phyloP scores from a whole-genome alignment of 2,329 filamentous ascomycete genomes.

The Septoria linicola region DNA sequence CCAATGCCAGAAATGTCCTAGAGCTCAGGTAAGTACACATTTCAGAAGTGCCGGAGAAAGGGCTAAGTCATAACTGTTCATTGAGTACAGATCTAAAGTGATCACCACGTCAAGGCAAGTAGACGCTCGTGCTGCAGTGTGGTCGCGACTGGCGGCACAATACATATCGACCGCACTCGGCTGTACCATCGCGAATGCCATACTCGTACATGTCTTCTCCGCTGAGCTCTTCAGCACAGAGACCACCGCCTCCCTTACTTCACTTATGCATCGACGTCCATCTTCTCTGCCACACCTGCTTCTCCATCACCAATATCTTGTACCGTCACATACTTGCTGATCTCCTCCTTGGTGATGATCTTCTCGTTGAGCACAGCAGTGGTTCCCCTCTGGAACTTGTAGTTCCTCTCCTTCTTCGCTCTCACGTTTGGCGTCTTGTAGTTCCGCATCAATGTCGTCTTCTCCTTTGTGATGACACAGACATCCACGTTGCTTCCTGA shows the following conservation, averaged over 20 bases:
- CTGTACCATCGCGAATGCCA: no score
- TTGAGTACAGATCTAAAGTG: constrained; percentile 6
- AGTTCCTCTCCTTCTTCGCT: constrained; percentile 87
- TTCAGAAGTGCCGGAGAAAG: no score
- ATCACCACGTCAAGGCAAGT: neutral
- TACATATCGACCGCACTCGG: neutral
- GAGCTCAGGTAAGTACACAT: no score
- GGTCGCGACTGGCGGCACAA: neutral
- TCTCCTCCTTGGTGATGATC: constrained; percentile 89
- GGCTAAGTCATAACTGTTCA: constrained; percentile 14
- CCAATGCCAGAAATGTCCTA: no score
- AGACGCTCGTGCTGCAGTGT: neutral
- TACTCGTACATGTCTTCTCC: neutral
- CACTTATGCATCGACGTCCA: constrained; percentile 57
- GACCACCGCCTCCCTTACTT: neutral
- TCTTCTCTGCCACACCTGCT: constrained; percentile 61
- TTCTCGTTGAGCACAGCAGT: constrained; percentile 95
- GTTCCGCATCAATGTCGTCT: constrained; percentile 90
- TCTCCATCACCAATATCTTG: constrained; percentile 70
- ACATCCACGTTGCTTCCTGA: constrained; percentile 98
- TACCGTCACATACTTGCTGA: constrained; percentile 90
- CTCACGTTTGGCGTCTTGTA: constrained; percentile 92
- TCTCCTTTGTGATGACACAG: constrained; percentile 89
- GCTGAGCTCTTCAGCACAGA: neutral
- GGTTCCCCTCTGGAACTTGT: constrained; percentile 86